Conservation (phyloP, 1,284 basidiomycete species). For the Gymnopus androsaceus region DNA sequence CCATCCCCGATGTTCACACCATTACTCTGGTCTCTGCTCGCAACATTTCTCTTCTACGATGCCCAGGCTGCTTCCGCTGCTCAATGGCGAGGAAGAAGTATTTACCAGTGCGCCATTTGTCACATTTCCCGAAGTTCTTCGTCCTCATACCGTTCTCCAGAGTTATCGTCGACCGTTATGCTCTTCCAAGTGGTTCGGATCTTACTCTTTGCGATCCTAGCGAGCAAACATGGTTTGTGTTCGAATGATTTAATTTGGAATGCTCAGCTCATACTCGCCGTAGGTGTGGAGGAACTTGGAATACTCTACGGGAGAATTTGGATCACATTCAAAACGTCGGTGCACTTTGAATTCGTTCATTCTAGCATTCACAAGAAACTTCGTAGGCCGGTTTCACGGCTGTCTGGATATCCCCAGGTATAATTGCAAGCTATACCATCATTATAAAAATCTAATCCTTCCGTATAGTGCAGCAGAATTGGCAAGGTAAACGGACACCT, state of each 20-base stretch:
- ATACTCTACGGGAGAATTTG: slow-evolving; percentile 56
- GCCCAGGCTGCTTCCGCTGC: slow-evolving; percentile 41
- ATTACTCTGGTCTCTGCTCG: slow-evolving; percentile 9
- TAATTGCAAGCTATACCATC: neutral
- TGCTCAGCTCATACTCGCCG: too few relatives aligned
- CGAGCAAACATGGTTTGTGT: slow-evolving; percentile 51
- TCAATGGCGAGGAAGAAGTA: slow-evolving; percentile 39
- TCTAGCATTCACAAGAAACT: neutral
- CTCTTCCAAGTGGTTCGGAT: slow-evolving; percentile 56
- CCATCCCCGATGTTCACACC: slow-evolving; percentile 13
- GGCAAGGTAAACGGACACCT: slow-evolving; percentile 61
- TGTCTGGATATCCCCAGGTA: slow-evolving; percentile 64
- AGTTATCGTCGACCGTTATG: slow-evolving; percentile 77
- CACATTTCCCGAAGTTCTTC: neutral
- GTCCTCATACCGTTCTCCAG: slow-evolving; percentile 33
- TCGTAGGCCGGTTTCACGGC: slow-evolving; percentile 62
- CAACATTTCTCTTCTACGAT: neutral
- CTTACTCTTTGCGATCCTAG: slow-evolving; percentile 56
- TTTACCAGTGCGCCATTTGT: slow-evolving; percentile 22
- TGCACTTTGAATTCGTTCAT: neutral
- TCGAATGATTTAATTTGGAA: neutral
- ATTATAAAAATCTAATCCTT: neutral
- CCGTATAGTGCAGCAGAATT: slow-evolving; percentile 57
- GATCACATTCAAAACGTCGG: slow-evolving; percentile 67
- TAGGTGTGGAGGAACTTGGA: slow-evolving; percentile 75